Conservation (phyloP, 768 basidiomycete genomes). For the Pleurotus sapidus region DNA sequence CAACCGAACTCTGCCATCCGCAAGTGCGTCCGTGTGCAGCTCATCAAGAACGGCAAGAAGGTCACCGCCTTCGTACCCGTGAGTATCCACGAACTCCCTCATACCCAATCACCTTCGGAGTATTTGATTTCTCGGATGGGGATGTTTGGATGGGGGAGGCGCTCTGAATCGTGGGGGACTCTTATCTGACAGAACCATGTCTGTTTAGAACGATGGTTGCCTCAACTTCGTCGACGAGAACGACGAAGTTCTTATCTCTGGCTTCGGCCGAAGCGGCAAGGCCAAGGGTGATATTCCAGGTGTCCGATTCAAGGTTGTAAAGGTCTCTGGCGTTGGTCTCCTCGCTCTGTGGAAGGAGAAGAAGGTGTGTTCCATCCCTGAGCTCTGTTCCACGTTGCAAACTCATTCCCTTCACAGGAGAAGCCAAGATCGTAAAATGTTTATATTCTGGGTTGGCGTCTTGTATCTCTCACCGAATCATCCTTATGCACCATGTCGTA, state of each 20-base stretch:
- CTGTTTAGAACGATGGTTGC: conserved; percentile 85
- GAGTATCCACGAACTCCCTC: conserved; percentile 27
- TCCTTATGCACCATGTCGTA: conserved; percentile 15
- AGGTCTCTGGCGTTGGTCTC: conserved; percentile 98
- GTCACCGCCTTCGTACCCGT: conserved; percentile 99
- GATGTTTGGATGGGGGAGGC: no score
- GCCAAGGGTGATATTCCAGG: conserved; percentile 99
- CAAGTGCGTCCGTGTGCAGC: conserved; percentile 99
- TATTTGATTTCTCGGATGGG: no score
- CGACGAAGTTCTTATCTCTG: conserved; percentile 99
- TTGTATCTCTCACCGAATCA: conserved; percentile 13
- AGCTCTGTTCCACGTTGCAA: neutral
- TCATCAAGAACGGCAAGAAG: conserved; percentile 99
- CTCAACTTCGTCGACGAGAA: conserved; percentile 99
- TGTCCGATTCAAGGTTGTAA: conserved; percentile 99
- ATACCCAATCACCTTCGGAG: neutral
- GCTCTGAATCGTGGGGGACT: neutral
- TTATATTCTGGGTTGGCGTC: conserved; percentile 13
- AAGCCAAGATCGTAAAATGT: conserved; percentile 60
- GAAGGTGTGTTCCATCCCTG: conserved; percentile 60
- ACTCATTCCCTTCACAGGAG: conserved; percentile 41
- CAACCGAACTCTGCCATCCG: conserved; percentile 99
- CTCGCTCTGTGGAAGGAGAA: conserved; percentile 99
- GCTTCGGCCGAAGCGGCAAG: conserved; percentile 99
- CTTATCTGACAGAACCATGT: conserved; percentile 2